These are phyloP conservation scores for Fusarium anthophilum DNA, from an alignment of 2,329 filamentous ascomycete species.

Conservation along the genomic window DNA sequence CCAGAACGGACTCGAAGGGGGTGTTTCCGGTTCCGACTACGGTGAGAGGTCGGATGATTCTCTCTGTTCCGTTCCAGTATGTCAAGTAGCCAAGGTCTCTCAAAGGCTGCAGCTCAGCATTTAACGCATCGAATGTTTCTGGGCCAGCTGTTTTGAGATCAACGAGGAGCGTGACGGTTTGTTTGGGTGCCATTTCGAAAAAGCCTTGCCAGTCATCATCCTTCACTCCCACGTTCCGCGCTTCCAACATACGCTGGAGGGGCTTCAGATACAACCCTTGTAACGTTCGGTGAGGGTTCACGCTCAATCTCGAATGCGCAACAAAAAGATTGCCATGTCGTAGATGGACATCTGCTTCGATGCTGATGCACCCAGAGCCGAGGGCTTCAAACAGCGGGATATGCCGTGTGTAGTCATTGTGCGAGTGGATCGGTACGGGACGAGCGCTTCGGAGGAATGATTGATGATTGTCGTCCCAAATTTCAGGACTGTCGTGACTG, in stretches of 20 bases:
- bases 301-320: not conserved
- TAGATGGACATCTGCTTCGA: constrained; percentile 12
- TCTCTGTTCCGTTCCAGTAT: constrained; percentile 13
- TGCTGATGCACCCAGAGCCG: constrained; percentile 11
- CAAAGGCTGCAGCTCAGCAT: not conserved
- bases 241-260: constrained; percentile 3
- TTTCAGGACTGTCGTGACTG: constrained; percentile 6
- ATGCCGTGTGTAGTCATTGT: constrained; percentile 17
- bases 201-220: not conserved
- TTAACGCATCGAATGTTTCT: not conserved
- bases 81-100: constrained; percentile 9
- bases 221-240: not conserved
- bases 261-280: constrained; percentile 1
- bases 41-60: constrained; percentile 2
- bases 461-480: constrained; percentile 15
- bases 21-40: constrained; percentile 6
- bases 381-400: constrained; percentile 20
- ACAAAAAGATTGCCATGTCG: not conserved
- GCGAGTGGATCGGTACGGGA: constrained; percentile 12
- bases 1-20: not conserved
- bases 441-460: constrained; percentile 2
- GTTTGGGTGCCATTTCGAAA: not conserved
- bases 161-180: constrained; percentile 3
- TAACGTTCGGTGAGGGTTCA: not conserved
- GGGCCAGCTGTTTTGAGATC: constrained; percentile 7